Evolutionary conservation across 2,329 filamentous ascomycete species (phyloP).

Genomic region (Colletotrichum sp.): DNA sequence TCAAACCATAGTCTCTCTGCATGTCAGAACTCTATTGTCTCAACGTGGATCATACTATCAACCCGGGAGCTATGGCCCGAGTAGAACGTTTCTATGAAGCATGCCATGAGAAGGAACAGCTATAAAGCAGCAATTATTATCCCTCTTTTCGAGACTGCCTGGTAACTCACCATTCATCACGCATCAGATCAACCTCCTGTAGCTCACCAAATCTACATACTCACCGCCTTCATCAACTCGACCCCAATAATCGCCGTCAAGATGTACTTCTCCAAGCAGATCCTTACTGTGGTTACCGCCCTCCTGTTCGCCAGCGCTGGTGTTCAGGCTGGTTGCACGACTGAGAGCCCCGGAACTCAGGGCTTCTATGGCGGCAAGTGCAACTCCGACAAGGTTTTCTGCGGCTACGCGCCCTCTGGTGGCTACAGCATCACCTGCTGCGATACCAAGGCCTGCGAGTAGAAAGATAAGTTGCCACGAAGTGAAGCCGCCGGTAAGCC

Average conservation of each 20-base stretch:
- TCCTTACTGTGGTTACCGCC: neutral
- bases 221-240: too few species aligned
- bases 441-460: neutral
- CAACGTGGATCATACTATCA: neutral
- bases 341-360: neutral
- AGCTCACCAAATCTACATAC: too few species aligned
- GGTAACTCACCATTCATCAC: too few species aligned
- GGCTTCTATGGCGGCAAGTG: neutral
- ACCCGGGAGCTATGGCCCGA: neutral
- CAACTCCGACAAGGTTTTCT: neutral
- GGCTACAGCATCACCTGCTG: neutral
- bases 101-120: neutral
- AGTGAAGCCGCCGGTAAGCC: neutral
- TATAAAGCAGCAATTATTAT: neutral
- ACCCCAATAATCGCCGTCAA: neutral
- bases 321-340: neutral
- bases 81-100: accelerated
- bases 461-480: neutral
- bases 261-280: neutral
- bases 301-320: neutral
- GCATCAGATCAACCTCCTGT: neutral
- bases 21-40: neutral
- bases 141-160: neutral
- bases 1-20: neutral
- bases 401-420: neutral